These are phyloP conservation scores for Schwanniomyces occidentalis DNA, from an alignment of 805 yeast species.

Conservation along the genomic window DNA sequence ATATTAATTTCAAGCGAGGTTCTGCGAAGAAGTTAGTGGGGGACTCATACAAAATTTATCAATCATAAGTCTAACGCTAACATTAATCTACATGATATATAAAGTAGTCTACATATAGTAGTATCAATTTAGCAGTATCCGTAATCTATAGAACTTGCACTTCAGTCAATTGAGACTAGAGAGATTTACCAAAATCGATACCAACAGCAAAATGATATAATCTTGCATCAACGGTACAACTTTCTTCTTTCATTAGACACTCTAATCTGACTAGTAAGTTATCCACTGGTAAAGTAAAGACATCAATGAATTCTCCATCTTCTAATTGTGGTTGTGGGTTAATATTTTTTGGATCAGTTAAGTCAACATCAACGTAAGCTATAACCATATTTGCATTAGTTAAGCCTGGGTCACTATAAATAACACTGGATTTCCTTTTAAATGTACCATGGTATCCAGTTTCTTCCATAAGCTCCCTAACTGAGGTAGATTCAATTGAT, in stretches of 20 bases:
- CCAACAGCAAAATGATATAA: conserved; percentile 88
- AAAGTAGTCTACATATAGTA: no score
- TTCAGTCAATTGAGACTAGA: no score
- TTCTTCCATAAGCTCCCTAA: conserved; percentile 86
- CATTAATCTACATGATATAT: no score
- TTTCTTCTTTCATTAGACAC: conserved; percentile 52
- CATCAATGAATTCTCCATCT: conserved; percentile 89
- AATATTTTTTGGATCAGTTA: conserved; percentile 60
- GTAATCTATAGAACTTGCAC: no score
- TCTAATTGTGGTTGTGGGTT: conserved; percentile 77
- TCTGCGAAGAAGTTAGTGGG: conserved; percentile 2
- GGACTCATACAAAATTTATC: not conserved
- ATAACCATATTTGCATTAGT: conserved; percentile 85
- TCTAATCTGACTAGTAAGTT: conserved; percentile 56
- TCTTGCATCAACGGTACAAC: conserved; percentile 82
- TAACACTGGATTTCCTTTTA: conserved; percentile 22
- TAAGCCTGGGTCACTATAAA: conserved; percentile 73
- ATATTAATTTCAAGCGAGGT: not conserved
- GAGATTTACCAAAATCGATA: conserved; percentile 54
- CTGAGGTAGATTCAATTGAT: conserved; percentile 73
- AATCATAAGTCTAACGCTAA: no score
- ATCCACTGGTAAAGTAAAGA: conserved; percentile 69
- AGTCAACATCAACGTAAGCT: conserved; percentile 77
- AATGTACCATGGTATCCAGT: conserved; percentile 86
- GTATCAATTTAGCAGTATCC: no score